A percentile compares a stretch with the other conserved stretches of the same genome.
Evolutionary conservation across 1,139 yeast genomes (phyloP).

Genomic region (Hansenula lynferdii): DNA sequence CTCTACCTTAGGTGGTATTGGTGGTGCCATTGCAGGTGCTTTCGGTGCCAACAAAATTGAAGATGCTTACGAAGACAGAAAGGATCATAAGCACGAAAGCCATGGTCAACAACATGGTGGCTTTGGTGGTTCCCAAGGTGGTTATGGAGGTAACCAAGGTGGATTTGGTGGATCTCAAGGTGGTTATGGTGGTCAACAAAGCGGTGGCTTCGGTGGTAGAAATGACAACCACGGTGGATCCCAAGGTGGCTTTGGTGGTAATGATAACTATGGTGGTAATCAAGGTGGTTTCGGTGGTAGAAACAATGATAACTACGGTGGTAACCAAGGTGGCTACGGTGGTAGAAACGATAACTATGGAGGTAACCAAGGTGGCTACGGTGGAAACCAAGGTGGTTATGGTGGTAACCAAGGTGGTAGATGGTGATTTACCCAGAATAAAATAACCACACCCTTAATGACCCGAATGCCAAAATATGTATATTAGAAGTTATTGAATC

Average conservation of each 20-base stretch:
- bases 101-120: constrained; percentile 12
- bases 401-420: constrained; percentile 41
- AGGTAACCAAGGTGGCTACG: constrained; percentile 16
- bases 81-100: constrained; percentile 19
- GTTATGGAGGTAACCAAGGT: no score
- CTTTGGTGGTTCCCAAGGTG: no score
- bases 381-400: constrained; percentile 16
- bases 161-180: no score
- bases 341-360: constrained; percentile 1
- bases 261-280: not conserved
- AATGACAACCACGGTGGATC: no score
- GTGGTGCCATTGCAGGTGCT: constrained; percentile 62
- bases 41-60: constrained; percentile 52
- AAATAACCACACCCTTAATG: no score
- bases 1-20: constrained; percentile 46
- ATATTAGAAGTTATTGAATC: no score
- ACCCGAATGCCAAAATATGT: no score
- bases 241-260: constrained; percentile 1
- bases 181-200: constrained; percentile 16
- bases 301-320: no score
- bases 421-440: constrained; percentile 22
- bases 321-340: constrained; percentile 5
- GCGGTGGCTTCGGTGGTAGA: constrained; percentile 19
- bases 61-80: constrained; percentile 30
- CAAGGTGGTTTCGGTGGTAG: not conserved